Conservation (phyloP, 106 monocot species). For the Allium cepa region DNA sequence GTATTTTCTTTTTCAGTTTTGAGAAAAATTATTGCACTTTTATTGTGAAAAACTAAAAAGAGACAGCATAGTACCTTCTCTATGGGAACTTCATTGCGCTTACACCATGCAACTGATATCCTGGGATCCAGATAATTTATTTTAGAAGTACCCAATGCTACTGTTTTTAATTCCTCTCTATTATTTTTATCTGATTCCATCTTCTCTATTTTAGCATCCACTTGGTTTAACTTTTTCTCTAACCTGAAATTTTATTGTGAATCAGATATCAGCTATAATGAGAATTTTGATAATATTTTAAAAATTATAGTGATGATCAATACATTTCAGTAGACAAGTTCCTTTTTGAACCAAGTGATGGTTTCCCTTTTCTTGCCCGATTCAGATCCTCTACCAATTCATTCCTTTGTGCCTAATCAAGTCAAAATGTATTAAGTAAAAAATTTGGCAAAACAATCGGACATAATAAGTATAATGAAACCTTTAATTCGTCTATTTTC, state of each 20-base stretch:
- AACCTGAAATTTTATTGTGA: conserved; percentile 39
- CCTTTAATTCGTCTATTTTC: conserved; percentile 81
- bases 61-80: conserved; percentile 32
- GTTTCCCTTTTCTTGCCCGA: conserved; percentile 70
- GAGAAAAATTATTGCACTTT: background rate
- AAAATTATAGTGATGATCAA: conserved; percentile 10
- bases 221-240: conserved; percentile 36
- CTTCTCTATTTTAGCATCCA: conserved; percentile 48
- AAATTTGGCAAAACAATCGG: background rate
- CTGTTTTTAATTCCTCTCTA: conserved; percentile 57
- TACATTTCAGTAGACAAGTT: conserved; percentile 74
- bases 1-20: background rate
- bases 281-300: background rate
- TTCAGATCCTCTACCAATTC: conserved; percentile 67
- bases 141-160: conserved; percentile 62
- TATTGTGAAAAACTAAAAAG: background rate
- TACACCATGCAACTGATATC: conserved; percentile 70
- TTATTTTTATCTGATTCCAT: conserved; percentile 46
- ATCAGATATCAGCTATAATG: background rate
- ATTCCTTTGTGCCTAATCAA: conserved; percentile 43
- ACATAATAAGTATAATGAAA: conserved; percentile 15
- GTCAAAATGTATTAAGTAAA: background rate
- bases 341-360: conserved; percentile 54
- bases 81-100: conserved; percentile 67
- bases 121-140: conserved; percentile 67